Conservation (phyloP, 805 yeast species). For the Kazachstania africana region DNA sequence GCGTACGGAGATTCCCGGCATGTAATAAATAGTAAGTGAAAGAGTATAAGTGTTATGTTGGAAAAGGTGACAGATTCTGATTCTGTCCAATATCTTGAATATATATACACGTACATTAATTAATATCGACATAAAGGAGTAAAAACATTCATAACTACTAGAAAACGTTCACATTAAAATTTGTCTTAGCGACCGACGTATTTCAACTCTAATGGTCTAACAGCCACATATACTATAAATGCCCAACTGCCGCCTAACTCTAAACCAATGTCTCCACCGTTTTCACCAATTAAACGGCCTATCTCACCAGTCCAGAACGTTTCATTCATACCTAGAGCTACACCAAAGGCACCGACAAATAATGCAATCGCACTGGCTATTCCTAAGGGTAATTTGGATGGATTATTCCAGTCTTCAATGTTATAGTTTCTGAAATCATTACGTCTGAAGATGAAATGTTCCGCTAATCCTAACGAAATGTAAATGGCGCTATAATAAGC, state of each 20-base stretch:
- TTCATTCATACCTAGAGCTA: slow-evolving; percentile 77
- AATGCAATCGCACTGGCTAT: slow-evolving; percentile 67
- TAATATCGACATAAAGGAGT: too few relatives aligned
- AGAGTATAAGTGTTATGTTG: too few relatives aligned
- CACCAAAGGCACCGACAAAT: slow-evolving; percentile 75
- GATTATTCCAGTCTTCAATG: slow-evolving; percentile 46
- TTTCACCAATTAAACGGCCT: slow-evolving; percentile 44
- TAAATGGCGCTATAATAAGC: slow-evolving; percentile 87
- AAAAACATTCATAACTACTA: too few relatives aligned
- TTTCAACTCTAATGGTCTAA: slow-evolving; percentile 62
- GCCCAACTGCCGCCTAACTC: slow-evolving; percentile 65
- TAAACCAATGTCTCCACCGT: slow-evolving; percentile 60
- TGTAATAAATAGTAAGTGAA: too few relatives aligned
- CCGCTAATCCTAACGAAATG: slow-evolving; percentile 57
- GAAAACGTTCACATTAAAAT: too few relatives aligned
- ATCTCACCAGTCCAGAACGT: slow-evolving; percentile 70
- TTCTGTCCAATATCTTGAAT: too few relatives aligned
- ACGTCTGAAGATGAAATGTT: slow-evolving; percentile 69
- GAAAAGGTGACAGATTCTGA: too few relatives aligned
- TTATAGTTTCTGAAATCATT: slow-evolving; percentile 48
- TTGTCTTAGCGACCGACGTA: slow-evolving; percentile 39
- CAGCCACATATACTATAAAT: slow-evolving; percentile 45
- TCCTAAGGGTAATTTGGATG: slow-evolving; percentile 56
- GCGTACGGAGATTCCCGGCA: too few relatives aligned
- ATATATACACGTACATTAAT: too few relatives aligned